Conservation (phyloP, 2,329 filamentous ascomycete species). For the Karstenula rhodostoma region DNA sequence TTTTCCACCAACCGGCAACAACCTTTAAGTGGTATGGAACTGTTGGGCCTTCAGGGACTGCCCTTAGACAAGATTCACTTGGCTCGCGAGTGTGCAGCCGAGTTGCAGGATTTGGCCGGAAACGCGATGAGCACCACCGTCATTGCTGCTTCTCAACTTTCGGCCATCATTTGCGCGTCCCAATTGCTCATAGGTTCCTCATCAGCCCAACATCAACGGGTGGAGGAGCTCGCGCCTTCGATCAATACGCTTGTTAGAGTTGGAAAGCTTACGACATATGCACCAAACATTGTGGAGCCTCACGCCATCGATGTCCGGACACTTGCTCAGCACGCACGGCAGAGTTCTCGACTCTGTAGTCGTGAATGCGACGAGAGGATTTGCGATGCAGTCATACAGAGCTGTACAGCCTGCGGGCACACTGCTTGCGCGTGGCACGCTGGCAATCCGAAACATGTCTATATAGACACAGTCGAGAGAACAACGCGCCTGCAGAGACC, state of each 20-base stretch:
- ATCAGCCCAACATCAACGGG: not conserved
- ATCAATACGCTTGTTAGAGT: not conserved
- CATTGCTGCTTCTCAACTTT: constrained; percentile 61
- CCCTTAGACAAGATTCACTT: constrained; percentile 67
- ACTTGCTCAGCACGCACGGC: not conserved
- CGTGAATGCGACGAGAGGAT: not conserved
- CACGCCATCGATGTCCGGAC: not conserved
- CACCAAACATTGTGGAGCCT: not conserved
- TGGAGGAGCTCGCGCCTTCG: constrained; percentile 14
- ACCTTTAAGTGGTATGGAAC: constrained; percentile 68
- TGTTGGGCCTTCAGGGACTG: constrained; percentile 72
- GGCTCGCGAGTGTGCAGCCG: constrained; percentile 63
- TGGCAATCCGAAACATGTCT: constrained; percentile 9
- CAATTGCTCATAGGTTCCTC: constrained; percentile 21
- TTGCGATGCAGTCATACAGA: not conserved
- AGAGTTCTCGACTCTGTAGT: constrained; percentile 6
- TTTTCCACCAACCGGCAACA: constrained; percentile 69
- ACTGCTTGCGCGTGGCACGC: not conserved
- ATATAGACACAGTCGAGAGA: not conserved
- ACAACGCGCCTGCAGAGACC: not conserved
- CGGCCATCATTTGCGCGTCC: constrained; percentile 59
- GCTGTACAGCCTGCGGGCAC: not conserved
- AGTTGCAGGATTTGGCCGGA: constrained; percentile 75
- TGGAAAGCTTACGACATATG: not conserved
- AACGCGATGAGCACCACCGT: constrained; percentile 55